These are phyloP conservation scores for Phytophthora sojae DNA, from an alignment of 352 stramenopile species.

Conservation along the genomic window DNA sequence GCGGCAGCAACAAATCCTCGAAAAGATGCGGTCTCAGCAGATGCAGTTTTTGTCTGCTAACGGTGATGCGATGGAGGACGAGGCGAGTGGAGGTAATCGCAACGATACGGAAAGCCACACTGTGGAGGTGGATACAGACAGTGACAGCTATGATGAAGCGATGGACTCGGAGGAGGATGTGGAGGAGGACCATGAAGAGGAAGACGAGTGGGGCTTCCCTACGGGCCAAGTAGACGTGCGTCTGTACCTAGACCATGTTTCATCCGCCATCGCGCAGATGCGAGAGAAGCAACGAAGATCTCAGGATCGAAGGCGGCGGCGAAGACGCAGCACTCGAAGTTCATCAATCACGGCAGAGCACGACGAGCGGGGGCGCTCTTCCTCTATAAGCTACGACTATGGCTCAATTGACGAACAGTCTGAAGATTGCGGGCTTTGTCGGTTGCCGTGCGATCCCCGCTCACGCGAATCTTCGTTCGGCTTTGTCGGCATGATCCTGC, in stretches of 20 bases:
- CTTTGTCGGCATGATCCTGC: conserved; percentile 74
- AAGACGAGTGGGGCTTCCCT: conserved; percentile 86
- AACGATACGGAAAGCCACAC: conserved; percentile 9
- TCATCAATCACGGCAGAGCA: conserved; percentile 33
- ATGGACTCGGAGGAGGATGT: conserved; percentile 52
- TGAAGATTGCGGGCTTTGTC: conserved; percentile 74
- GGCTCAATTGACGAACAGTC: conserved; percentile 36
- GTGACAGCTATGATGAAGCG: conserved; percentile 36
- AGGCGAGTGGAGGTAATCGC: conserved; percentile 10
- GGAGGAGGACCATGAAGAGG: conserved; percentile 62
- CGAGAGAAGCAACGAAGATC: conserved; percentile 55
- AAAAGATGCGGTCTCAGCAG: conserved; percentile 77
- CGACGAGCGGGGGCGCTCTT: conserved; percentile 21
- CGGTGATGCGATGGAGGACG: conserved; percentile 29
- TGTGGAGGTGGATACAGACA: conserved; percentile 19
- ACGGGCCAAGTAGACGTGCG: conserved; percentile 71
- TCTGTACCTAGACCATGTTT: conserved; percentile 75
- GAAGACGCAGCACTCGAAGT: conserved; percentile 43
- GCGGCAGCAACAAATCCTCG: conserved; percentile 76
- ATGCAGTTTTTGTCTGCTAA: conserved; percentile 74
- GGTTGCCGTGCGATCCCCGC: conserved; percentile 57
- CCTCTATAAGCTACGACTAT: conserved; percentile 34
- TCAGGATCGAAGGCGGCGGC: conserved; percentile 39
- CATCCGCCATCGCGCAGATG: conserved; percentile 63
- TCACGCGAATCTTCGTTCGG: conserved; percentile 61